Conservation (phyloP, 371 early-diverging fungal genomes). For the Circinella minor region DNA sequence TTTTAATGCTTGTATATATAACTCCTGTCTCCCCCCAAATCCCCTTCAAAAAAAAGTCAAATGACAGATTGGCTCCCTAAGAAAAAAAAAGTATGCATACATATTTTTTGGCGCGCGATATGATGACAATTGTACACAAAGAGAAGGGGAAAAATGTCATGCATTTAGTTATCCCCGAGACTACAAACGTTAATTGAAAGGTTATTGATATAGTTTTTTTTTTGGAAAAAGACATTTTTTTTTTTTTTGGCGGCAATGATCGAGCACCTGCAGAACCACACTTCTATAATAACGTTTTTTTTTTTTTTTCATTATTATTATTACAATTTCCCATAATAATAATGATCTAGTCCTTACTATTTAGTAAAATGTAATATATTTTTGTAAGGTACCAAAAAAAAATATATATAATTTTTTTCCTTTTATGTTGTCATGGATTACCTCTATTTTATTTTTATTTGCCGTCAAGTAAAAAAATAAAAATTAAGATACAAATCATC, state of each 20-base stretch:
- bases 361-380: no score
- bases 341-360: no score
- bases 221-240: neutral
- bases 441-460: no score
- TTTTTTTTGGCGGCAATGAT: slow-evolving; percentile 12
- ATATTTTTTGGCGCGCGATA: slow-evolving; percentile 15
- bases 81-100: neutral
- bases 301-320: no score
- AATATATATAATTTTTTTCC: no score
- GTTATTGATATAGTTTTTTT: neutral
- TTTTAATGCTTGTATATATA: no score
- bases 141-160: neutral
- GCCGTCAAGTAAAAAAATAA: no score
- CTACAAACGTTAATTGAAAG: neutral
- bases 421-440: no score
- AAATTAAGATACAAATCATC: no score
- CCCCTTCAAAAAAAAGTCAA: slow-evolving; percentile 4
- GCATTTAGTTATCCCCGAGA: neutral
- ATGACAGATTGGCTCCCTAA: slow-evolving; percentile 8
- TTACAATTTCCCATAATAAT: no score
- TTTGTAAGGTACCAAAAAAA: no score
- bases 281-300: neutral
- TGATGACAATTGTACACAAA: neutral
- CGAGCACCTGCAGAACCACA: slow-evolving; percentile 2
- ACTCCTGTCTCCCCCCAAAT: neutral